Evolutionary conservation across 768 basidiomycete genomes (phyloP).

Genomic region (Boletellus ananas): DNA sequence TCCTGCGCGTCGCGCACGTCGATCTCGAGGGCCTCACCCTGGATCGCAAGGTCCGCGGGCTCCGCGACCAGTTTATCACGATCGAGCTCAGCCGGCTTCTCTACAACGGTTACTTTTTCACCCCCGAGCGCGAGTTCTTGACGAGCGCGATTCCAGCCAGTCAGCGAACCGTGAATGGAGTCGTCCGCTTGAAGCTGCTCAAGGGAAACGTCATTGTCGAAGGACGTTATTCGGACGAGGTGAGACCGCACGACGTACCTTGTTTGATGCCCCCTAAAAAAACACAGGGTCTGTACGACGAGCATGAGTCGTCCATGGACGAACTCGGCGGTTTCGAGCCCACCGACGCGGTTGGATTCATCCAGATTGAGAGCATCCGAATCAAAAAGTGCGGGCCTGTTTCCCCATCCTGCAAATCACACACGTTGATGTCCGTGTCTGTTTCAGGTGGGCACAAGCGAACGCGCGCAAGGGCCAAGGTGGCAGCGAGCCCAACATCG

Average conservation of each 20-base stretch:
- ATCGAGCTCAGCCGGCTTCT: slow-evolving; percentile 85
- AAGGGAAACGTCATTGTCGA: slow-evolving; percentile 96
- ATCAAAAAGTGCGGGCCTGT: slow-evolving; percentile 80
- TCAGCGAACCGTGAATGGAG: slow-evolving; percentile 94
- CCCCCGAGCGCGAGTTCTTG: slow-evolving; percentile 97
- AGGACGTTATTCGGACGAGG: slow-evolving; percentile 86
- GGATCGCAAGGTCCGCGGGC: slow-evolving; percentile 91
- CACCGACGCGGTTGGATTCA: slow-evolving; percentile 92
- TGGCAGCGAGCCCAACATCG: slow-evolving; percentile 73
- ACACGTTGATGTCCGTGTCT: not conserved
- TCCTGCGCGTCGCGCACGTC: slow-evolving; percentile 91
- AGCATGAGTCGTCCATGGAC: slow-evolving; percentile 95
- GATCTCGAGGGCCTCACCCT: slow-evolving; percentile 98
- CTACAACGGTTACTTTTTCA: slow-evolving; percentile 99
- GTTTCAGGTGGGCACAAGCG: slow-evolving; percentile 75
- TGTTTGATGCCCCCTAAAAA: not conserved
- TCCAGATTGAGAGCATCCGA: slow-evolving; percentile 94
- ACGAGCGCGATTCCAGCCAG: slow-evolving; percentile 87
- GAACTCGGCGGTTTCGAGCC: slow-evolving; percentile 98
- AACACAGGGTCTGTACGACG: slow-evolving; percentile 85
- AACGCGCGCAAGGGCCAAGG: slow-evolving; percentile 82
- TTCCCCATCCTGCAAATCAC: not conserved
- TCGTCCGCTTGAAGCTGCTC: slow-evolving; percentile 87
- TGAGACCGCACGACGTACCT: slow-evolving; percentile 17
- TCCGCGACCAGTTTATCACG: slow-evolving; percentile 94